A percentile compares a stretch with the other conserved stretches of the same genome.
These are phyloP conservation scores for Cotoneaster glaucophyllus DNA, from an alignment of 306 rosid genomes.

Conservation along the genomic window DNA sequence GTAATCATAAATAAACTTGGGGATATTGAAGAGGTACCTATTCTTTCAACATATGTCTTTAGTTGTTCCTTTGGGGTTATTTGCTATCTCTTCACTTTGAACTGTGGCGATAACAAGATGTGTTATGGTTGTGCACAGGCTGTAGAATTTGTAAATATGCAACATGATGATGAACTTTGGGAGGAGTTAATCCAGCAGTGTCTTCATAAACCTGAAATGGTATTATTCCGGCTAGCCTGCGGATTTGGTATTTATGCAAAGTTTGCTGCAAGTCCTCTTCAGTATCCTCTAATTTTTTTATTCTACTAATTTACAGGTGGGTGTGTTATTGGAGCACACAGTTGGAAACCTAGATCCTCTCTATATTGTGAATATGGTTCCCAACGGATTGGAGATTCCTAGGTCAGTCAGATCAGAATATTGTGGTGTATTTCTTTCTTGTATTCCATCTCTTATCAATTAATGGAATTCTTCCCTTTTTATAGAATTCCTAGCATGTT, in stretches of 20 bases:
- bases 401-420: conserved; percentile 44
- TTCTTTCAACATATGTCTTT: conserved; percentile 10
- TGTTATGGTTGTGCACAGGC: conserved; percentile 47
- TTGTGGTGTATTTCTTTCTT: neutral
- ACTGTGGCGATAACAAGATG: neutral
- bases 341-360: conserved; percentile 81
- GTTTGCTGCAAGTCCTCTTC: neutral
- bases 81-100: conserved; percentile 11
- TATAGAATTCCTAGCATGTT: neutral
- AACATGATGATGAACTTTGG: conserved; percentile 63
- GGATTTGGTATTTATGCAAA: neutral
- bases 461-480: neutral
- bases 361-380: conserved; percentile 90
- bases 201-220: conserved; percentile 66
- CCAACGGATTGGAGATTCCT: conserved; percentile 90
- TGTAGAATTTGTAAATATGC: conserved; percentile 62
- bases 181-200: conserved; percentile 52
- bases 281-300: conserved; percentile 12
- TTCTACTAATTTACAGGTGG: conserved; percentile 58
- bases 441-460: neutral
- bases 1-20: conserved; percentile 78
- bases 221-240: neutral
- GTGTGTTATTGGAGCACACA: conserved; percentile 88
- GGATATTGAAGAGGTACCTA: conserved; percentile 84
- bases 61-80: neutral